A percentile compares a stretch with the other conserved stretches of the same genome.
Conservation (phyloP, 805 yeast species). For the Metahyphopichia silvanorum region DNA sequence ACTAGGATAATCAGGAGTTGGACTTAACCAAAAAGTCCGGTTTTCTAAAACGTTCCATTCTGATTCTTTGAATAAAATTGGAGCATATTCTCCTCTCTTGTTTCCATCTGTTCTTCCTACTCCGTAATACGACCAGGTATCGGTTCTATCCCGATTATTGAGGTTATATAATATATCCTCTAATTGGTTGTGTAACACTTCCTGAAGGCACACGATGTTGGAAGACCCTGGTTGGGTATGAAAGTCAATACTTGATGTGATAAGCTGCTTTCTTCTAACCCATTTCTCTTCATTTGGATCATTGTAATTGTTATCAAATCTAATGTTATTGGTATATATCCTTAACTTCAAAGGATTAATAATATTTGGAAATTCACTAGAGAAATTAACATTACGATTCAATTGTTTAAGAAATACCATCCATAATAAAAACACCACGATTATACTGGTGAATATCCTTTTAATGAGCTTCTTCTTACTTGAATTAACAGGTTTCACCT, state of each 20-base stretch:
- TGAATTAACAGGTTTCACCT: no score
- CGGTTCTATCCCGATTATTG: slow-evolving; percentile 12
- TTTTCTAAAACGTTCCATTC: slow-evolving; percentile 31
- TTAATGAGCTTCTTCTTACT: no score
- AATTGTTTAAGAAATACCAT: no score
- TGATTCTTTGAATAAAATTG: slow-evolving; percentile 26
- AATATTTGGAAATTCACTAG: slow-evolving; percentile 1
- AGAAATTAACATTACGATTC: no score
- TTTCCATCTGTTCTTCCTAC: slow-evolving; percentile 34
- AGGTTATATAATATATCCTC: slow-evolving; percentile 22
- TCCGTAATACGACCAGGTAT: slow-evolving; percentile 35
- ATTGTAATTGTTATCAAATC: slow-evolving; percentile 36
- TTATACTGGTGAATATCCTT: no score
- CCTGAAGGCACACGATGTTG: slow-evolving; percentile 38
- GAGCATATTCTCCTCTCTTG: slow-evolving; percentile 31
- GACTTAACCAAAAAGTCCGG: slow-evolving; percentile 39
- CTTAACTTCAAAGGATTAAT: slow-evolving; percentile 13
- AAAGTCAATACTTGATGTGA: slow-evolving; percentile 37
- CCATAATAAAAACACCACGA: no score
- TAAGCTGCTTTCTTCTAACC: slow-evolving; percentile 30
- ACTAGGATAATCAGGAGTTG: slow-evolving; percentile 35
- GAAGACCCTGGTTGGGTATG: slow-evolving; percentile 24
- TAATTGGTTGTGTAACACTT: slow-evolving; percentile 28
- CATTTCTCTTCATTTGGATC: slow-evolving; percentile 39
- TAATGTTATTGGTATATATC: slow-evolving; percentile 43